Base-by-base conservation (phyloP, 2,329 filamentous ascomycete species). In the Aspergillus intermedius region DNA sequence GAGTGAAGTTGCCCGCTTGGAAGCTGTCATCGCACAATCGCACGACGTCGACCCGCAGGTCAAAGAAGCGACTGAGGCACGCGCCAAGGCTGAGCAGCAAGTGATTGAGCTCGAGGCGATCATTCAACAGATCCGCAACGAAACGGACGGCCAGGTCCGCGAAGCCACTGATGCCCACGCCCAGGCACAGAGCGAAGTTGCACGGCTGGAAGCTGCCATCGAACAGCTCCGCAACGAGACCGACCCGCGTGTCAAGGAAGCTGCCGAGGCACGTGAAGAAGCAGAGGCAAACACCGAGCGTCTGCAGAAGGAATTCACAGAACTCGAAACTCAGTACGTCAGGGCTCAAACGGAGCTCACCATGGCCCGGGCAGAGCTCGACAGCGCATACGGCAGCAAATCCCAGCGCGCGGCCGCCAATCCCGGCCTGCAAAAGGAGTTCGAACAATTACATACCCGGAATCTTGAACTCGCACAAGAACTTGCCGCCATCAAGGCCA, bases 331-430 rank as follows among this genome's bases (percentile, higher is more conserved):
- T 48, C 80, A 86, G 59, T 75, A 86, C 45, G 82, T 85, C 3
- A 76, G 80, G 46, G 73, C 85, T 5, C 83, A 82, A 32, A 87
- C 84, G 2, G 84, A 97, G 73, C 79, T 97, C 39, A 94, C 91
- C n/a, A 85, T 97, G 57, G 89, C 87, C 22, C 82, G 83, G 62
- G 88, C 91, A 46, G 91, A 97, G 67, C 87, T 97, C 22, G 93
- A 95, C 60, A 89, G 89, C 53, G 94, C 95, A 63, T 96, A 97
- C 64, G 93, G 93, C 37, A 80, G 77, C n/a, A 76, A 84, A 45
- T 79, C 82, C 8, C 76, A 87, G 63, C 80, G 84, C 28, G 82
- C 83, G 10, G 79, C 80, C 8, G 72, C 74, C 42, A 80, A 81
- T 44, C 78, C 77, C 3, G 74, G 73, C 19, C 74, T 83, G 40